A percentile compares a stretch with the other conserved stretches of the same genome.
These are phyloP conservation scores for Calocera viscosa DNA, from an alignment of 768 basidiomycete species.

Conservation along the genomic window DNA sequence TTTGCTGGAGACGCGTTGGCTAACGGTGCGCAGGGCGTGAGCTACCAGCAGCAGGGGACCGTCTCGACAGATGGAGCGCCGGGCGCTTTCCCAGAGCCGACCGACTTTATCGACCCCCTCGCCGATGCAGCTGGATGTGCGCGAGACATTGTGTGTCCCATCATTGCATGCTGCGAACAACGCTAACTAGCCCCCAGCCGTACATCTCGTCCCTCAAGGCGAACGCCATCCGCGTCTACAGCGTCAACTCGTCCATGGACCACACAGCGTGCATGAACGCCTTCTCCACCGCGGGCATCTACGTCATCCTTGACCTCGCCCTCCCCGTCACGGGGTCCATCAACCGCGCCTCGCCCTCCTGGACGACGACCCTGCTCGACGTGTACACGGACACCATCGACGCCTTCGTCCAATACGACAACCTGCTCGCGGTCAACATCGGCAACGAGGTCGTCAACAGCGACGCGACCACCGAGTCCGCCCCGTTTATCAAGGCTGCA, in stretches of 20 bases:
- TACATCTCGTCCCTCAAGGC: slow-evolving; percentile 62
- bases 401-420: slow-evolving; percentile 72
- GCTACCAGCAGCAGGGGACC: slow-evolving; percentile 72
- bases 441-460: slow-evolving; percentile 71
- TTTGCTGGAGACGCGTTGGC: not conserved
- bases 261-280: slow-evolving; percentile 78
- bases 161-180: not conserved
- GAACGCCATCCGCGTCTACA: slow-evolving; percentile 77
- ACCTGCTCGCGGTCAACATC: slow-evolving; percentile 78
- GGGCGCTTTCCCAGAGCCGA: slow-evolving; percentile 38
- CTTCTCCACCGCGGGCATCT: slow-evolving; percentile 69
- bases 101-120: slow-evolving; percentile 69
- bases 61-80: slow-evolving; percentile 15
- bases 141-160: slow-evolving; percentile 43
- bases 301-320: slow-evolving; percentile 79
- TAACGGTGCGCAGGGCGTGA: slow-evolving; percentile 39
- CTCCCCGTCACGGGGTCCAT: slow-evolving; percentile 79
- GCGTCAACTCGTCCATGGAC: slow-evolving; percentile 67
- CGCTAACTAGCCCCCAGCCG: slow-evolving; percentile 25
- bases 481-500: slow-evolving; percentile 79
- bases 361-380: slow-evolving; percentile 71
- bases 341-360: slow-evolving; percentile 53
- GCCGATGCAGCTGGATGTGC: slow-evolving; percentile 52
- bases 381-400: slow-evolving; percentile 68
- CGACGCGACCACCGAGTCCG: slow-evolving; percentile 41